phyloP scores from a whole-genome alignment of 768 basidiomycete species.

The Boletus rubroflammeus region DNA sequence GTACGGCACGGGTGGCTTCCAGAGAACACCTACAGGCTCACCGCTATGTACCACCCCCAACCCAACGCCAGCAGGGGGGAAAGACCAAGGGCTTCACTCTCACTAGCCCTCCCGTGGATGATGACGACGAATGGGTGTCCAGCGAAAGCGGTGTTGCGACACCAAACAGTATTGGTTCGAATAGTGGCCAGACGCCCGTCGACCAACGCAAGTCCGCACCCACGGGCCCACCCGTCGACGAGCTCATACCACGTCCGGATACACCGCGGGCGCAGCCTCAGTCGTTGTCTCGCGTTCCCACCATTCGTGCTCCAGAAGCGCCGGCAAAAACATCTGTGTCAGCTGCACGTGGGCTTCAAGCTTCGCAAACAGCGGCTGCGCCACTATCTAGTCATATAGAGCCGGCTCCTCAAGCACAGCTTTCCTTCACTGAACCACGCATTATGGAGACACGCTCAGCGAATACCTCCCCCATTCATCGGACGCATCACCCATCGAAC shows the following conservation, averaged over 20 bases:
- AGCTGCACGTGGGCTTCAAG: slow-evolving; percentile 18
- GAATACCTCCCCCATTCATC: slow-evolving; percentile 38
- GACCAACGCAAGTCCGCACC: slow-evolving; percentile 20
- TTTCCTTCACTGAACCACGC: slow-evolving; percentile 17
- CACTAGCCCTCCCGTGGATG: slow-evolving; percentile 45
- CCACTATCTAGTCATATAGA: slow-evolving; percentile 15
- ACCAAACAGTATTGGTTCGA: slow-evolving; percentile 49
- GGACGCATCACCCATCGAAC: slow-evolving; percentile 32
- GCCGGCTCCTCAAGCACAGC: slow-evolving; percentile 13
- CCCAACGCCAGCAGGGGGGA: slow-evolving; percentile 31
- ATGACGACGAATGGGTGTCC: slow-evolving; percentile 74
- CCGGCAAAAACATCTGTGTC: slow-evolving; percentile 14
- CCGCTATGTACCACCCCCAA: slow-evolving; percentile 25
- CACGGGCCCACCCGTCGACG: slow-evolving; percentile 15
- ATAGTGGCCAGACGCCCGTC: slow-evolving; percentile 36
- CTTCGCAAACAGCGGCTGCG: slow-evolving; percentile 9
- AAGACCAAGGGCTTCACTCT: slow-evolving; percentile 56
- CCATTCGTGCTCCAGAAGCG: slow-evolving; percentile 29
- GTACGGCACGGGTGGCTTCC: slow-evolving; percentile 27
- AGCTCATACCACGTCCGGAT: slow-evolving; percentile 21
- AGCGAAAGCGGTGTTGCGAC: slow-evolving; percentile 75
- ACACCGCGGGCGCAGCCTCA: slow-evolving; percentile 32
- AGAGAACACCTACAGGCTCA: slow-evolving; percentile 35
- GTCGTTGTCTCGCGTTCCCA: slow-evolving; percentile 33
- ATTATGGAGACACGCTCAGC: slow-evolving; percentile 35